Conservation (phyloP, 306 rosid genomes). For the Senna tora region DNA sequence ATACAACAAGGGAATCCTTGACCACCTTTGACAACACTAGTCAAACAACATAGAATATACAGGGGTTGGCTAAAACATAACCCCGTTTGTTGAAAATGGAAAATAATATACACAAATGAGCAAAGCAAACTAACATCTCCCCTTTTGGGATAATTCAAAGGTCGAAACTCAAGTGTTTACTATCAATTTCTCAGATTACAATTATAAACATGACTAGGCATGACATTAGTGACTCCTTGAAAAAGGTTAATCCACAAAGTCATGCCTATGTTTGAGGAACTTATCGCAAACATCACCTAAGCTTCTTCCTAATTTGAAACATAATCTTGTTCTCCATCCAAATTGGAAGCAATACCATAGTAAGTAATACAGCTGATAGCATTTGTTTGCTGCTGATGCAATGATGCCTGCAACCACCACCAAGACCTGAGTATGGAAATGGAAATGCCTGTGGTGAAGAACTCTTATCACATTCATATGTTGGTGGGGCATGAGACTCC, state of each 20-base stretch:
- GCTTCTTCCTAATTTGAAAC: background rate
- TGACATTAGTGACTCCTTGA: background rate
- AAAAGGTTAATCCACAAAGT: background rate
- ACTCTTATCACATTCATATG: slow-evolving; percentile 13
- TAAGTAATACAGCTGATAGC: slow-evolving; percentile 24
- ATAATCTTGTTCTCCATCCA: slow-evolving; percentile 26
- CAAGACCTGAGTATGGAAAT: slow-evolving; percentile 8
- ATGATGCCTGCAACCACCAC: slow-evolving; percentile 1
- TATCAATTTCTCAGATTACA: background rate
- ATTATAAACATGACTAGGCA: background rate
- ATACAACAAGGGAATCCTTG: slow-evolving; percentile 34
- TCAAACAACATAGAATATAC: slow-evolving; percentile 12
- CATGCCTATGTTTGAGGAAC: background rate
- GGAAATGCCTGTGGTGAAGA: slow-evolving; percentile 13
- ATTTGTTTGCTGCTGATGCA: slow-evolving; percentile 22
- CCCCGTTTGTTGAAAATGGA: slow-evolving; percentile 42
- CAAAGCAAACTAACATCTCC: slow-evolving; percentile 31
- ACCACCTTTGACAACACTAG: slow-evolving; percentile 29
- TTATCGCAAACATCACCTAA: background rate
- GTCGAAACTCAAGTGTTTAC: slow-evolving; percentile 1
- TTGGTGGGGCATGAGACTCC: background rate
- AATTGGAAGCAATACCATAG: slow-evolving; percentile 17
- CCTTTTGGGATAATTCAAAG: slow-evolving; percentile 1
- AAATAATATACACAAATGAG: slow-evolving; percentile 32
- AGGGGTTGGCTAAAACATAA: slow-evolving; percentile 41